Percentiles rank a stretch among this genome's conserved stretches.
Evolutionary conservation across 352 stramenopile genomes (phyloP).

Genomic region (Phytophthora sp.): DNA sequence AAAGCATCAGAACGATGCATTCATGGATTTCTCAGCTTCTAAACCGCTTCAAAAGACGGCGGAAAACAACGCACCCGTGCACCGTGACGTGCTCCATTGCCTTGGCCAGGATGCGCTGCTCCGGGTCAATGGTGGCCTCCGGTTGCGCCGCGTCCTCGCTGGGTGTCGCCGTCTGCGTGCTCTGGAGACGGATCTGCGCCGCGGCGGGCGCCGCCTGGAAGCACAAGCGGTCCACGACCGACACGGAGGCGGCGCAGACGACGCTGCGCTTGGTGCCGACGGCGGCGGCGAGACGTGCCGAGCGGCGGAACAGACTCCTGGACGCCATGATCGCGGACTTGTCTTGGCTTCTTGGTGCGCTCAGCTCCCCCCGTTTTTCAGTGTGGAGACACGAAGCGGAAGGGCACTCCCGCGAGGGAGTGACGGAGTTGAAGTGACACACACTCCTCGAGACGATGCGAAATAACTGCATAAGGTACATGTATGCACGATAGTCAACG

Average conservation of each 20-base stretch:
- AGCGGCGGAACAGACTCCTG: constrained; percentile 26
- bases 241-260: constrained; percentile 2
- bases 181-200: constrained; percentile 24
- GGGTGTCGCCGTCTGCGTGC: constrained; percentile 14
- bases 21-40: constrained; percentile 9
- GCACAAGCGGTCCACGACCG: constrained; percentile 4
- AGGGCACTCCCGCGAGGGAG: constrained; percentile 5
- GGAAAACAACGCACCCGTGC: constrained; percentile 45
- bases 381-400: neutral
- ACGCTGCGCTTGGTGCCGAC: constrained; percentile 14
- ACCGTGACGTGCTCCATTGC: constrained; percentile 53
- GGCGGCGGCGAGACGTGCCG: constrained; percentile 13
- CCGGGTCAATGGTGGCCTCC: constrained; percentile 38
- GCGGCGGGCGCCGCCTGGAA: constrained; percentile 4
- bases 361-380: constrained; percentile 16
- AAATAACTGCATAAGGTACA: too few relatives aligned
- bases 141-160: constrained; percentile 21
- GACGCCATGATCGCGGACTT: constrained; percentile 28
- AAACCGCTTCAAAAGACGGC: neutral
- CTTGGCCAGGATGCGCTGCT: constrained; percentile 60
- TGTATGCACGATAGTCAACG: too few relatives aligned
- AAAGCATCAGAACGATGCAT: constrained; percentile 2
- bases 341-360: constrained; percentile 4
- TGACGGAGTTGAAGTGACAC: constrained; percentile 9
- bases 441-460: too few relatives aligned